Percentiles rank a stretch among this genome's conserved stretches.
These are phyloP conservation scores for Schizochytrium sp. DNA, from an alignment of 108 stramenopile genomes.

Conservation along the genomic window DNA sequence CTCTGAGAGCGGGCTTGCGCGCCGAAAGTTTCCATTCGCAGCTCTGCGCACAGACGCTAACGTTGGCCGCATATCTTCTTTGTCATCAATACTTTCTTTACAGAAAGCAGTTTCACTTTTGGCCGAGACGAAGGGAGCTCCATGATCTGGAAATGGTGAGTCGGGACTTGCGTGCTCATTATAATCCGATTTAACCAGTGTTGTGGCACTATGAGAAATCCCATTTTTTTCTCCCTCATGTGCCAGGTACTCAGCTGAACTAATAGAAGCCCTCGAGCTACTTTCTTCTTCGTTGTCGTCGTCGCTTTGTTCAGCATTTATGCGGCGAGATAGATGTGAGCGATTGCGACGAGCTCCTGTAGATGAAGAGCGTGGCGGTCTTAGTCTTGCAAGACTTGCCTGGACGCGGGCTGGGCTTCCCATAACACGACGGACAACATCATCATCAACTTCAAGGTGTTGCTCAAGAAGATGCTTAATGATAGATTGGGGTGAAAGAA, in stretches of 20 bases:
- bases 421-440: background rate
- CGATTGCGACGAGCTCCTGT: background rate
- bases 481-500: background rate
- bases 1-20: constrained; percentile 10
- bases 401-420: background rate
- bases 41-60: background rate
- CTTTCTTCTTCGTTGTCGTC: no score
- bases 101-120: no score
- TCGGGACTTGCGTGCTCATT: no score
- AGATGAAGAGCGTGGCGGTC: background rate
- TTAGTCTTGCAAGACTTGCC: background rate
- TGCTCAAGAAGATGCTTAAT: background rate
- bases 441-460: background rate
- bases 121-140: no score
- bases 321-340: no score
- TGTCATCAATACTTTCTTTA: background rate
- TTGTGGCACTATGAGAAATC: no score
- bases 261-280: no score
- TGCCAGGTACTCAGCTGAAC: no score
- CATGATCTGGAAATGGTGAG: no score
- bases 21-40: constrained; percentile 4
- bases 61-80: background rate
- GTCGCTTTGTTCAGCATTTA: no score
- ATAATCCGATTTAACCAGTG: no score
- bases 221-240: no score